phyloP scores from a whole-genome alignment of 1,284 basidiomycete species.

The Moesziomyces globuligerus region DNA sequence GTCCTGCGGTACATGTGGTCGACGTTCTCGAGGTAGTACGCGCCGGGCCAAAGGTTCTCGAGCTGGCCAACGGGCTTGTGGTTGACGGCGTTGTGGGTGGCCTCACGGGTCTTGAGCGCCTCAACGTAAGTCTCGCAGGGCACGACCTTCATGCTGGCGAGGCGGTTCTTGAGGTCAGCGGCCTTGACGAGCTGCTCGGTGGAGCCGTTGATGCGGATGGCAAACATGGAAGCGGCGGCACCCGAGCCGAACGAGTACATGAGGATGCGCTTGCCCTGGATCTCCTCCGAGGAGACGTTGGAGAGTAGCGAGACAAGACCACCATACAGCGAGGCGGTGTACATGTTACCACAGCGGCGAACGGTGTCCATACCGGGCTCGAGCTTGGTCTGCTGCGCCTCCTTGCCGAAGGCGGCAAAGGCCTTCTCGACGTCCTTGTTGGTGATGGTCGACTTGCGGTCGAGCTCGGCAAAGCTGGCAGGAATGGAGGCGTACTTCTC shows the following conservation, averaged over 20 bases:
- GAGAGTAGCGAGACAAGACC: conserved; percentile 77
- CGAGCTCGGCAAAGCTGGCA: conserved; percentile 75
- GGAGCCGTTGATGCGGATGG: conserved; percentile 83
- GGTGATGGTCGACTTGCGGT: conserved; percentile 72
- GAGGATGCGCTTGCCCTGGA: conserved; percentile 72
- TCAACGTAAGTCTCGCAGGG: conserved; percentile 86
- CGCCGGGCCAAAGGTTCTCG: conserved; percentile 91
- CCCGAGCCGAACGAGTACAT: conserved; percentile 96
- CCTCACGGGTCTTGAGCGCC: conserved; percentile 77
- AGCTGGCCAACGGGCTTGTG: conserved; percentile 87
- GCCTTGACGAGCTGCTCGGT: conserved; percentile 81
- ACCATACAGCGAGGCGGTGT: conserved; percentile 96
- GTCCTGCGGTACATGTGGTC: conserved; percentile 92
- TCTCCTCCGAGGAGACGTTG: conserved; percentile 53
- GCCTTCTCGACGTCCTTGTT: conserved; percentile 95
- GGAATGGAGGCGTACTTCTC: conserved; percentile 78
- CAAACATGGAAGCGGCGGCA: conserved; percentile 90
- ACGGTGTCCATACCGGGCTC: conserved; percentile 66
- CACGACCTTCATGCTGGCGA: conserved; percentile 88
- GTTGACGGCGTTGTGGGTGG: conserved; percentile 90
- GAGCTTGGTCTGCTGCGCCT: conserved; percentile 49
- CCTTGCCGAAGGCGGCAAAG: conserved; percentile 60
- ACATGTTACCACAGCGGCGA: conserved; percentile 84
- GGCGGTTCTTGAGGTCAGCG: conserved; percentile 80
- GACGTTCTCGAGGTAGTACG: conserved; percentile 91